Percentiles rank a stretch among this genome's conserved stretches.
Conservation (phyloP, 768 basidiomycete species). For the Coprinopsis cinerea region DNA sequence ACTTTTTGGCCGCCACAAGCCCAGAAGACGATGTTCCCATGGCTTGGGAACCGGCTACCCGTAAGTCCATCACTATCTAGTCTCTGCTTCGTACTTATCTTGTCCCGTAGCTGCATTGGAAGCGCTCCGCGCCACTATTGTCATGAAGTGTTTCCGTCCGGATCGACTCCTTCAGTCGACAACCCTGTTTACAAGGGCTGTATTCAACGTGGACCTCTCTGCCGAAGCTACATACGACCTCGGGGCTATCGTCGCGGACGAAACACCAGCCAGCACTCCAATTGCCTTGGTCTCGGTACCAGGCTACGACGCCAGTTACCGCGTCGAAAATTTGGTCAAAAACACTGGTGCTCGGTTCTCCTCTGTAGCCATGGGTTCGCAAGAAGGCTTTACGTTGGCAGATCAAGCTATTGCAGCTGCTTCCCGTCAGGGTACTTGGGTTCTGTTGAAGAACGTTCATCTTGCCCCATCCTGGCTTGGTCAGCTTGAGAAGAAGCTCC, state of each 20-base stretch:
- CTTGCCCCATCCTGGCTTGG: conserved; percentile 94
- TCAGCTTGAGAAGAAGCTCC: conserved; percentile 93
- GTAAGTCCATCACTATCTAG: conserved; percentile 40
- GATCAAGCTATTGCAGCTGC: conserved; percentile 94
- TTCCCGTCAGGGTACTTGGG: conserved; percentile 92
- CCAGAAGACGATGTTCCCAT: conserved; percentile 71
- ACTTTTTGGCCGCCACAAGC: conserved; percentile 58
- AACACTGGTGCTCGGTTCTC: conserved; percentile 71
- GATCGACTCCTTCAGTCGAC: conserved; percentile 87
- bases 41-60: conserved; percentile 72
- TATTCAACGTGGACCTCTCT: conserved; percentile 80
- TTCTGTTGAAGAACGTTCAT: conserved; percentile 95
- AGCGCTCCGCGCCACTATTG: conserved; percentile 66
- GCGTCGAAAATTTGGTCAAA: conserved; percentile 83
- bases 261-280: conserved; percentile 77
- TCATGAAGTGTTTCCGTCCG: conserved; percentile 89
- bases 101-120: conserved; percentile 54
- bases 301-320: conserved; percentile 98
- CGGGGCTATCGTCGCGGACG: conserved; percentile 67
- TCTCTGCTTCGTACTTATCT: background rate
- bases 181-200: conserved; percentile 62
- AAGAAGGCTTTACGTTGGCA: conserved; percentile 93
- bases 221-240: conserved; percentile 72
- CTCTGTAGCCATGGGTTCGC: conserved; percentile 97
- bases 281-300: conserved; percentile 89